Evolutionary conservation across 2,329 filamentous ascomycete genomes (phyloP).

Genomic region (Arachnopeziza araneosa): DNA sequence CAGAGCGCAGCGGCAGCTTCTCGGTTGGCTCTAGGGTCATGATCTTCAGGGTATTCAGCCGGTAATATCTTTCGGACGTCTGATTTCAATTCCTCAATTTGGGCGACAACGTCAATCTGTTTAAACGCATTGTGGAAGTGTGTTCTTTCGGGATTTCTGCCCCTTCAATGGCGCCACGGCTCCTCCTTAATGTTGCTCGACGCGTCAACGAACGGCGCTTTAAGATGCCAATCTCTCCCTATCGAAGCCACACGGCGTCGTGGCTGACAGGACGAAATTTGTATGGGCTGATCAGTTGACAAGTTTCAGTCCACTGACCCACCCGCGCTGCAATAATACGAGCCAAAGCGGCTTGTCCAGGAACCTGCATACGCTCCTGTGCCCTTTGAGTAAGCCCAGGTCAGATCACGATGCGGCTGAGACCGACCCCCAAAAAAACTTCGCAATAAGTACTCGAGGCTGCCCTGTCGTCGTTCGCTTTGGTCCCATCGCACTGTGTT

Average conservation of each 20-base stretch:
- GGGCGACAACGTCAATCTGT: not conserved
- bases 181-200: not conserved
- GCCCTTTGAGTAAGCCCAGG: not conserved
- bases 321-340: not conserved
- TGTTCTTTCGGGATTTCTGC: not conserved
- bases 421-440: not conserved
- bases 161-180: not conserved
- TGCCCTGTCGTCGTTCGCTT: not conserved
- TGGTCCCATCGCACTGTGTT: not conserved
- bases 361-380: not conserved
- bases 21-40: too few species aligned
- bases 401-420: not conserved
- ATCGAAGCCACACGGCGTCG: not conserved
- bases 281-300: not conserved
- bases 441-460: not conserved
- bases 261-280: not conserved
- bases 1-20: too few species aligned
- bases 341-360: not conserved
- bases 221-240: not conserved
- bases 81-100: not conserved
- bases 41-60: not conserved
- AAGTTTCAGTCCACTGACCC: not conserved
- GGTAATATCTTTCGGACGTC: not conserved
- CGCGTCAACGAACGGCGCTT: not conserved
- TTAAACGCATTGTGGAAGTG: too few species aligned